phyloP scores from a whole-genome alignment of 768 basidiomycete genomes.

The Cystofilobasidium ferigula region DNA sequence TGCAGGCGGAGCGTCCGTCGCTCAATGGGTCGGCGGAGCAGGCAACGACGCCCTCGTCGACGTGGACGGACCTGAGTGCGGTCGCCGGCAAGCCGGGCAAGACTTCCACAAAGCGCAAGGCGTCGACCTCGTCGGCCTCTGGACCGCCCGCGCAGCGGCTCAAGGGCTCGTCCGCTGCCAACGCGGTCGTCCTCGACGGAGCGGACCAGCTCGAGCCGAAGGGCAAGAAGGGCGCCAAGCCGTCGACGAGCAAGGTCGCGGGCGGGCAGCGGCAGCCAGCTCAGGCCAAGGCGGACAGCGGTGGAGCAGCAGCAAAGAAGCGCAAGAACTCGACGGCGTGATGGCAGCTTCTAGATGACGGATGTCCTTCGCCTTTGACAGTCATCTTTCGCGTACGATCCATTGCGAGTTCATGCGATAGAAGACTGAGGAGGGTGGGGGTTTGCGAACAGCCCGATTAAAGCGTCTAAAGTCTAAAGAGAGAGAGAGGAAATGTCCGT shows the following conservation, averaged over 20 bases:
- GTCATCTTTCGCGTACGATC: too few species aligned
- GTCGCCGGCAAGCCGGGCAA: neutral
- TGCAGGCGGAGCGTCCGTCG: neutral
- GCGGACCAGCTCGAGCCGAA: slow-evolving; percentile 13
- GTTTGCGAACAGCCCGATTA: too few species aligned
- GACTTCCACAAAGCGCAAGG: slow-evolving; percentile 12
- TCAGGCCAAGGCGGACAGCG: neutral
- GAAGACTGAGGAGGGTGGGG: too few species aligned
- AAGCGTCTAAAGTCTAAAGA: too few species aligned
- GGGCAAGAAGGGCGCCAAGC: slow-evolving; percentile 9
- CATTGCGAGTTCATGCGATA: too few species aligned
- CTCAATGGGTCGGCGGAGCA: neutral
- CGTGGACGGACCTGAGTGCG: neutral
- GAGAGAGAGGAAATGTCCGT: too few species aligned
- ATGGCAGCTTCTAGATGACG: too few species aligned
- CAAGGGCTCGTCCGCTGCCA: neutral
- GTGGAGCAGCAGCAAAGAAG: too few species aligned
- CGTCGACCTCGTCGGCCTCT: slow-evolving; percentile 1
- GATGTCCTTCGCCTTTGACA: too few species aligned
- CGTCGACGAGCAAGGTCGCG: neutral
- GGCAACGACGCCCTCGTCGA: neutral
- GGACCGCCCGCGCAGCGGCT: neutral
- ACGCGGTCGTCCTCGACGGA: slow-evolving; percentile 10
- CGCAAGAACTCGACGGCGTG: neutral
- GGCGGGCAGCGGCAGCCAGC: neutral